These are phyloP conservation scores for Hibiscus mutabilis DNA, from an alignment of 345 rosid genomes.

Conservation along the genomic window DNA sequence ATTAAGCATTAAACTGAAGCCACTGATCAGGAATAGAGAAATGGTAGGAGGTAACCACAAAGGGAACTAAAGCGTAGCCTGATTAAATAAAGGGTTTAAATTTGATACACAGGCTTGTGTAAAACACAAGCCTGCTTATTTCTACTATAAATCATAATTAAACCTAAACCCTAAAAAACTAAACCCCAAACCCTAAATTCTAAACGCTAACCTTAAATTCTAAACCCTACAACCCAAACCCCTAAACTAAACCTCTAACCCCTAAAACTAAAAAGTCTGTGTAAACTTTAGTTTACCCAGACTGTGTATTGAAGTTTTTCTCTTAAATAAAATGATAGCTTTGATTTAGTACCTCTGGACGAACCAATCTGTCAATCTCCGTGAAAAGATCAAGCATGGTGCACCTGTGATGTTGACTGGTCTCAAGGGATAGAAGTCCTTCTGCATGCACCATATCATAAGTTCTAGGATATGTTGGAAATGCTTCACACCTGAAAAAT, in stretches of 20 bases:
- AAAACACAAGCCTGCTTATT: too few relatives aligned
- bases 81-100: too few relatives aligned
- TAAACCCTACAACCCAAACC: too few relatives aligned
- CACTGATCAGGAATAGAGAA: not conserved
- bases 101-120: too few relatives aligned
- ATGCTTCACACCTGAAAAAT: slow-evolving; percentile 81
- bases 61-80: not conserved
- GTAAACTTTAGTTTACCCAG: too few relatives aligned
- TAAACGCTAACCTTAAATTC: too few relatives aligned
- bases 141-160: too few relatives aligned
- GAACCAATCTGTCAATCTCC: slow-evolving; percentile 90
- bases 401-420: slow-evolving; percentile 44
- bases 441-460: slow-evolving; percentile 91
- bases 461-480: slow-evolving; percentile 90
- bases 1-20: not conserved
- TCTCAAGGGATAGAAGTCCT: slow-evolving; percentile 64
- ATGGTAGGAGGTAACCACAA: not conserved
- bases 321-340: not conserved
- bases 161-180: too few relatives aligned
- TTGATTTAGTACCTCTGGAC: slow-evolving; percentile 73
- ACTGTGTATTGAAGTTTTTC: too few relatives aligned
- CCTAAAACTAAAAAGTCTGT: too few relatives aligned
- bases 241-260: too few relatives aligned
- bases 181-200: too few relatives aligned
- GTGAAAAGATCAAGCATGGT: slow-evolving; percentile 48